Conservation (phyloP, 192 early-diverging fungal species). For the Coemansia guatemalensis region DNA sequence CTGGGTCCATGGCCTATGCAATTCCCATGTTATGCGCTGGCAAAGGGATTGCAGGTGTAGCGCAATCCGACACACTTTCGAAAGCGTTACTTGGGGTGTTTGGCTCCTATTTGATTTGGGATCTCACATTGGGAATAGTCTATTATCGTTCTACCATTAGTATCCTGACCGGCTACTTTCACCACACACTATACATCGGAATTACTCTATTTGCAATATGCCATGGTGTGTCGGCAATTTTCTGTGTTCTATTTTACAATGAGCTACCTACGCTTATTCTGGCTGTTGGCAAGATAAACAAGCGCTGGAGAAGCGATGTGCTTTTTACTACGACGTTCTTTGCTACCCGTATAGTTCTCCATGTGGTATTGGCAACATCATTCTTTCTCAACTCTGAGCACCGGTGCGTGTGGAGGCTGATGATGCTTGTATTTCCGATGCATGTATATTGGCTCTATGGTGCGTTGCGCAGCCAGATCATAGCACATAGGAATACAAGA, state of each 20-base stretch:
- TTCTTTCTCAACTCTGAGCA: conserved; percentile 29
- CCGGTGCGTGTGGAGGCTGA: conserved; percentile 27
- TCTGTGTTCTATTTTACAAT: conserved; percentile 56
- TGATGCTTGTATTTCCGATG: conserved; percentile 51
- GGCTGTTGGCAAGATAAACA: conserved; percentile 55
- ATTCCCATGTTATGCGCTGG: conserved; percentile 10
- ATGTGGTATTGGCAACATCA: conserved; percentile 44
- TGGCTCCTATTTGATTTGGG: conserved; percentile 55
- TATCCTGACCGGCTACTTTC: conserved; percentile 60
- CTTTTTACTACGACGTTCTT: conserved; percentile 59
- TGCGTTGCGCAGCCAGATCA: conserved; percentile 12
- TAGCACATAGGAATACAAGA: too few species aligned
- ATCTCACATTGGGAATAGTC: conserved; percentile 56
- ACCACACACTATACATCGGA: conserved; percentile 59
- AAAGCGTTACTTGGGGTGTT: conserved; percentile 55
- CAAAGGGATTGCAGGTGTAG: conserved; percentile 17
- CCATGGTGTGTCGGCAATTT: conserved; percentile 25
- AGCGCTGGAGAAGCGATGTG: conserved; percentile 50
- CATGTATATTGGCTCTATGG: conserved; percentile 60
- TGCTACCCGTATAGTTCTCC: conserved; percentile 58
- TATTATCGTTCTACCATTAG: conserved; percentile 59
- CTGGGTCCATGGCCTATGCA: conserved; percentile 38
- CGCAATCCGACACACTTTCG: conserved; percentile 35
- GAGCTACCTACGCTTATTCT: conserved; percentile 62
- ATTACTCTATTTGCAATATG: conserved; percentile 31